Base-by-base conservation (phyloP, 192 early-diverging fungal genomes). In the Oehlia diaphana region DNA sequence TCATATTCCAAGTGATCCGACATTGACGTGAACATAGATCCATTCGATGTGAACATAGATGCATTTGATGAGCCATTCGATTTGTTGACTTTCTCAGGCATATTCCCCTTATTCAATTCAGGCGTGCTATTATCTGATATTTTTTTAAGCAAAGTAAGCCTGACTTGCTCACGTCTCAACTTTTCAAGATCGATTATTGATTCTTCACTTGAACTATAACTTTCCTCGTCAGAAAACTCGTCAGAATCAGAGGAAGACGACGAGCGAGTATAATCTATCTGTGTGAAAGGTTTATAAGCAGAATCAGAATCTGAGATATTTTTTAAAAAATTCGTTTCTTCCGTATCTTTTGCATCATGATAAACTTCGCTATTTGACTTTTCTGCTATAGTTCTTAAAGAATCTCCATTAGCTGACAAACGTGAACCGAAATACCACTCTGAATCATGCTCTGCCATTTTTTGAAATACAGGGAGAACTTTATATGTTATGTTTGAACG, bases 401-500 rank as follows among this genome's bases (percentile, higher is more conserved):
- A 21, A 14, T 69, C 33, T n/a, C 28, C 19, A 23, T 72, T 49
- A 35, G 70, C 23, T 13, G 70, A 70, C 16, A 42, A 19, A 8
- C 13, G 13, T 21, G 68, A 49, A 26, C 70, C 44, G 23, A 72
- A 49, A 50, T 72, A 72, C 70, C 70, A 72, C 2, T 72, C 70
- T 26, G 42, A 49, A 23, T 72, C 70, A 72, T 26, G 21, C 44
- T 72, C 70, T 0, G 70, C 44, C 70, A 72, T 72, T 31, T 42
- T 69, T 28, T 58, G 14, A 6, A 53, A 58, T 21, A 58, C 16
- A 4, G 3, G 6, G 53, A 21, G 53, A 58, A 21, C 19, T 58
- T 58, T 19, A 37, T 37, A 53, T 14, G 39, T 42, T 42, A 53
- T 53, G 4, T 13, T 50, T 14, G 53, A 58, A 58, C 53, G 53